phyloP scores from a whole-genome alignment of 75 land plant species.

The Picea glauca region DNA sequence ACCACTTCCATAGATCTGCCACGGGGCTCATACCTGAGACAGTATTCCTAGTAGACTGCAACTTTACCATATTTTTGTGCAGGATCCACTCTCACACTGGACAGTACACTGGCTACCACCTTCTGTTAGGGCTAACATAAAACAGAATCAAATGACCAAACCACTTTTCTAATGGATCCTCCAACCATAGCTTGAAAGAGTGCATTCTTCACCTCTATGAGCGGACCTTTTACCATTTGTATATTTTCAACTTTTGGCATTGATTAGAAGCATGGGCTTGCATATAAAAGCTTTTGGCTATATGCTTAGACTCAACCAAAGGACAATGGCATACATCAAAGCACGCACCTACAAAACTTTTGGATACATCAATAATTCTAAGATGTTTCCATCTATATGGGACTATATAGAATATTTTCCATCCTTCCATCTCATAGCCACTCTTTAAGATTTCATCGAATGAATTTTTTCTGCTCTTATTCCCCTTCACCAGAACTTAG shows the following conservation, averaged over 20 bases:
- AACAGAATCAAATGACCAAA: background rate
- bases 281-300: background rate
- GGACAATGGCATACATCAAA: background rate
- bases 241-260: background rate
- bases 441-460: background rate
- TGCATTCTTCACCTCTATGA: background rate
- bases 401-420: background rate
- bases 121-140: background rate
- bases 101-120: background rate
- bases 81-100: background rate
- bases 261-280: background rate
- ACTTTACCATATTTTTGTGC: background rate
- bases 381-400: background rate
- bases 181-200: background rate
- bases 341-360: background rate
- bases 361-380: background rate
- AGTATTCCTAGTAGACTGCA: background rate
- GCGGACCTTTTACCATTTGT: background rate
- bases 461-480: background rate
- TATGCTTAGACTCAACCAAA: background rate
- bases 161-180: background rate
- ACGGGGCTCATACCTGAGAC: background rate
- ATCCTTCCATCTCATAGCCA: background rate
- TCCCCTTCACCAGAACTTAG: background rate
- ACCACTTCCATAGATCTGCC: background rate